phyloP scores from a whole-genome alignment of 768 basidiomycete species.

The Saitozyma podzolica region DNA sequence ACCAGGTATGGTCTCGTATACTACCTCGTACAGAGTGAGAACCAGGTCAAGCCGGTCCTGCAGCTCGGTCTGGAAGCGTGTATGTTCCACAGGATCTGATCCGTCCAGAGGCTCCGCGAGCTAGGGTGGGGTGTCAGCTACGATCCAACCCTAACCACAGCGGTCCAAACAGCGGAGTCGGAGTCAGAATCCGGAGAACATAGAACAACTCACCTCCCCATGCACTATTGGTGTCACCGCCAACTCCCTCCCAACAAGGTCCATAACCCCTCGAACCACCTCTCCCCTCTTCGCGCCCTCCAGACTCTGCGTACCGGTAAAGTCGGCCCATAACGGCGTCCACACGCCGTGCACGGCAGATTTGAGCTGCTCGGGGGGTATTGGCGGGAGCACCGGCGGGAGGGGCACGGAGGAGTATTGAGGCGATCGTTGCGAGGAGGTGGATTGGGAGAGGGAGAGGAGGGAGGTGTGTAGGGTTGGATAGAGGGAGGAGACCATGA shows the following conservation, averaged over 20 bases:
- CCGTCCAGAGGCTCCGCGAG: constrained; percentile 13
- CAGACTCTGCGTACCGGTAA: background rate
- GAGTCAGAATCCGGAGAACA: too few relatives aligned
- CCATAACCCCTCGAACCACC: constrained; percentile 27
- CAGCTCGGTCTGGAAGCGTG: constrained; percentile 21
- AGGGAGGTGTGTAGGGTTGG: constrained; percentile 15
- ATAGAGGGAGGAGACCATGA: constrained; percentile 15
- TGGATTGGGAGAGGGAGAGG: background rate
- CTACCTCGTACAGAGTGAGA: constrained; percentile 40
- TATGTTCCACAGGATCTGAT: background rate
- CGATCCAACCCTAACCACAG: background rate
- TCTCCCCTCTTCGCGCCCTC: constrained; percentile 15
- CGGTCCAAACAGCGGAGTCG: background rate
- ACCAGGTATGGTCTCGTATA: constrained; percentile 26
- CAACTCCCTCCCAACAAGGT: constrained; percentile 40
- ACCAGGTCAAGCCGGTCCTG: constrained; percentile 40
- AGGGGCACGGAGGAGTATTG: constrained; percentile 8
- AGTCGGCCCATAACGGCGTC: constrained; percentile 1
- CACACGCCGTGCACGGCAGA: constrained; percentile 13
- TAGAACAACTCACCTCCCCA: constrained; percentile 34
- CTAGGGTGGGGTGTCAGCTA: background rate
- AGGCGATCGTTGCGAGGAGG: background rate
- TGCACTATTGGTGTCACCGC: constrained; percentile 21
- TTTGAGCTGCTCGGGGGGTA: constrained; percentile 16
- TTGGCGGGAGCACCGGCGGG: constrained; percentile 10